Base-by-base conservation (phyloP, 495 filamentous ascomycete species). In the Evansstolkia leycettana region DNA sequence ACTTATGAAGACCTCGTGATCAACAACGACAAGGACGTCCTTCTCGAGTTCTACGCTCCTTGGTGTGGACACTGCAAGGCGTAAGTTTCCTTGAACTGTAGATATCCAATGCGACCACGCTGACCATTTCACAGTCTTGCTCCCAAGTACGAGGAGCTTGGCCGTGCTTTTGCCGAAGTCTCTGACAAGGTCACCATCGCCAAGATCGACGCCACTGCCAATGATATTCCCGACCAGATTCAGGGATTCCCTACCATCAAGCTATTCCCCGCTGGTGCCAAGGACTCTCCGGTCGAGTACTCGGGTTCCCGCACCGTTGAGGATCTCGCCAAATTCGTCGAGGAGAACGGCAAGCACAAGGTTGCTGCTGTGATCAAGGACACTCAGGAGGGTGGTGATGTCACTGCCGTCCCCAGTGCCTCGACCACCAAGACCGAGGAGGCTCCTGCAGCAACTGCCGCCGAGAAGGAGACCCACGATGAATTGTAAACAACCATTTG, bases 1-100 rank as follows among this genome's bases (percentile, higher is more conserved):
- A 90, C 75, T 63, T 99, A 95, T 72, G 73, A 95, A 36, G 78
- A 93, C 7, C 58, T 95, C 33, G 89, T 99, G 52, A 72, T 95
- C 20, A 78, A 99, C 48, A 81, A 94, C 55, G 71, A 82, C 43
- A 94, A 96, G 76, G 90, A 99, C 63, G 90, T 99, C 38, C 76
- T 99, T 34, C 63, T 99, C 37, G 90, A 99, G 66, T 99, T 93
- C 67, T 99, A 99, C 64, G 90, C 90, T 20, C 92, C 92, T 30
- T 96, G 90, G 92, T 99, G 92, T 56, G 90, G 90, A 51, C 90
- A 98, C 75, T 98, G 90, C 84, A 98, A 98, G 72, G 77, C 86
- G 62, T 74, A 63, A 54, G 65, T 62, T 29, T 25, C 7, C 8
- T 9, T 19, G 31, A 17, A 6, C n/a, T n/a, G n/a, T n/a, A n/a